Percentiles rank a stretch among this genome's conserved stretches.
phyloP scores from a whole-genome alignment of 306 rosid species.

The Pueraria montana region DNA sequence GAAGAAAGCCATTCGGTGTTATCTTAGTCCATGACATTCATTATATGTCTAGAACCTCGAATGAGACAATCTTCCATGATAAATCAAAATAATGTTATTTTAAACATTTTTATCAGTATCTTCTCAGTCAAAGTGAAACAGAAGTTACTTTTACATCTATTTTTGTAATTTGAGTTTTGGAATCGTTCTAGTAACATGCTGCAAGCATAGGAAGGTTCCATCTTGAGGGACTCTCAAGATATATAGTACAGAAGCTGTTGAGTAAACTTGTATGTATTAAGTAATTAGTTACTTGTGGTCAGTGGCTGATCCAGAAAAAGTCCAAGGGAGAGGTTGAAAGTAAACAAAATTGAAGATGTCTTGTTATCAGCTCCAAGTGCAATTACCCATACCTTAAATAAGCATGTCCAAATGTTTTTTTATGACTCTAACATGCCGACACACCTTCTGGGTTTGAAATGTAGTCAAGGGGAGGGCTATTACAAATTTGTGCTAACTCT shows the following conservation, averaged over 20 bases:
- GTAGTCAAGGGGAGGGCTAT: slow-evolving; percentile 4
- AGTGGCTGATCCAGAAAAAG: not conserved
- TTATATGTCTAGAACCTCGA: slow-evolving; percentile 31
- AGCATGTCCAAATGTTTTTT: not conserved
- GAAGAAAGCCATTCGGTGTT: slow-evolving; percentile 29
- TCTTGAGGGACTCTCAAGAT: not conserved
- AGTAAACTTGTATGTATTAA: not conserved
- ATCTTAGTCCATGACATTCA: slow-evolving; percentile 16
- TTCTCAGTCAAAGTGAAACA: not conserved
- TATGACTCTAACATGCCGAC: not conserved
- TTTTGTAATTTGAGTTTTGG: not conserved
- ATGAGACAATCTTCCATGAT: slow-evolving; percentile 25
- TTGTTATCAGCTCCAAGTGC: slow-evolving; percentile 25
- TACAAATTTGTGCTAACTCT: slow-evolving; percentile 1
- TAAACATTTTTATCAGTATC: slow-evolving; percentile 26
- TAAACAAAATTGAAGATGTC: too few relatives aligned
- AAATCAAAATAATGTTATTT: slow-evolving; percentile 24
- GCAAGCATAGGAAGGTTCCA: slow-evolving; percentile 5
- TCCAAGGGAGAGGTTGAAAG: not conserved
- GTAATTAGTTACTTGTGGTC: not conserved
- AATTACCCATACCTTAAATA: slow-evolving; percentile 17
- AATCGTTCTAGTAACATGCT: not conserved
- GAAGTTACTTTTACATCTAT: not conserved
- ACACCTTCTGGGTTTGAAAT: slow-evolving; percentile 29
- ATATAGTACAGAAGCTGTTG: not conserved